These are phyloP conservation scores for Fagus crenata DNA, from an alignment of 306 rosid species.

Conservation along the genomic window DNA sequence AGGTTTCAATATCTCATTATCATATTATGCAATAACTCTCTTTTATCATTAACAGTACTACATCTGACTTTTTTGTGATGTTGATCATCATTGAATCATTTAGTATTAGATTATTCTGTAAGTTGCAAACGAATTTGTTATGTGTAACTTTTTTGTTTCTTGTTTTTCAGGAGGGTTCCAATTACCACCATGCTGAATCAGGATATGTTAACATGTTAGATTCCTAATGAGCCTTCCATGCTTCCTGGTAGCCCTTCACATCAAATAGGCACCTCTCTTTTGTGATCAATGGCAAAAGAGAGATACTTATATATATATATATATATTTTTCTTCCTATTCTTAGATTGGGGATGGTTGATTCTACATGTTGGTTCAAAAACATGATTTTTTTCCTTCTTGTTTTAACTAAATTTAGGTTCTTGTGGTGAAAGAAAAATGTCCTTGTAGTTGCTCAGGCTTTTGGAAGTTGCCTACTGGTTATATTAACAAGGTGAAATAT, in stretches of 20 bases:
- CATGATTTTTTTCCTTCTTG: background rate
- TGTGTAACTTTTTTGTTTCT: background rate
- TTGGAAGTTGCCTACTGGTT: constrained; percentile 49
- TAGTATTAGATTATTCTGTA: background rate
- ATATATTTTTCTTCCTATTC: background rate
- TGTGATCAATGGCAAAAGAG: constrained; percentile 42
- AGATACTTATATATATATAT: constrained; percentile 29
- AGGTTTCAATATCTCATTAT: background rate
- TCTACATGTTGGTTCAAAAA: background rate
- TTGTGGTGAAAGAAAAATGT: constrained; percentile 49
- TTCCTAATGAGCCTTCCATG: constrained; percentile 40
- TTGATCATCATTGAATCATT: background rate
- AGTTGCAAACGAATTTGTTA: background rate
- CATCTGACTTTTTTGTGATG: background rate
- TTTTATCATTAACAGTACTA: background rate
- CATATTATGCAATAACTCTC: background rate
- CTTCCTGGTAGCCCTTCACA: constrained; percentile 53
- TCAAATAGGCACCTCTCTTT: constrained; percentile 39
- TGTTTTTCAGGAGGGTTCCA: constrained; percentile 47
- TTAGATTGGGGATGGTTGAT: background rate
- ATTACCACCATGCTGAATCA: constrained; percentile 49
- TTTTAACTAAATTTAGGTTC: constrained; percentile 28
- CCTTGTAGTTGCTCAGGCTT: constrained; percentile 37
- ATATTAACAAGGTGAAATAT: constrained; percentile 38
- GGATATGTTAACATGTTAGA: constrained; percentile 47